Percentiles rank a stretch among this genome's conserved stretches.
These are phyloP conservation scores for Prinsepia uniflora DNA, from an alignment of 306 rosid genomes.

Conservation along the genomic window DNA sequence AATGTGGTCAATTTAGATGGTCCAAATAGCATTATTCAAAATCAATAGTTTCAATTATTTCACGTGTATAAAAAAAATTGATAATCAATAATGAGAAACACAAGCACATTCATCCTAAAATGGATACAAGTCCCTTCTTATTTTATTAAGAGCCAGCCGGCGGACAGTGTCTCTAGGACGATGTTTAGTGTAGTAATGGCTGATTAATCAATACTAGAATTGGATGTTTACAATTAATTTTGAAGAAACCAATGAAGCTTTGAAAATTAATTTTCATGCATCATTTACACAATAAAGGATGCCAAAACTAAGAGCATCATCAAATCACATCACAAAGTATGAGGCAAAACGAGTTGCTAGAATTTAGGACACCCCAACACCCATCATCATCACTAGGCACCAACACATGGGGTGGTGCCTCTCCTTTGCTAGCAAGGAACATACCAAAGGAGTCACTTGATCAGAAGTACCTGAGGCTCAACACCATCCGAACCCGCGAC, in stretches of 20 bases:
- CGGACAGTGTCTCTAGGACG: not conserved
- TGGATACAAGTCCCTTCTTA: too few species aligned
- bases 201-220: not conserved
- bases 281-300: not conserved
- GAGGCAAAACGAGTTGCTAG: conserved; percentile 32
- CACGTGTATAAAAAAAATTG: too few species aligned
- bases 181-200: not conserved
- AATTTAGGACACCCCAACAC: conserved; percentile 72
- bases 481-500: conserved; percentile 29
- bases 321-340: not conserved
- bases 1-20: too few species aligned
- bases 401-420: conserved; percentile 80
- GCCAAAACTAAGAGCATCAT: conserved; percentile 5
- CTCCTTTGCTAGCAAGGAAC: conserved; percentile 75
- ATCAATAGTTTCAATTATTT: too few species aligned
- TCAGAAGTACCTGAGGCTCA: conserved; percentile 46
- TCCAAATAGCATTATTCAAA: too few species aligned
- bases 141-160: conserved; percentile 2
- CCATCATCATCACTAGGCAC: conserved; percentile 47
- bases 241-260: conserved; percentile 33
- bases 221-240: not conserved
- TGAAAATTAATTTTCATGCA: conserved; percentile 21
- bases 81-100: too few species aligned
- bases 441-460: conserved; percentile 66
- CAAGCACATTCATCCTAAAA: too few species aligned